Evolutionary conservation across 2,329 filamentous ascomycete genomes (phyloP).

Genomic region (Colletotrichum australisinense): DNA sequence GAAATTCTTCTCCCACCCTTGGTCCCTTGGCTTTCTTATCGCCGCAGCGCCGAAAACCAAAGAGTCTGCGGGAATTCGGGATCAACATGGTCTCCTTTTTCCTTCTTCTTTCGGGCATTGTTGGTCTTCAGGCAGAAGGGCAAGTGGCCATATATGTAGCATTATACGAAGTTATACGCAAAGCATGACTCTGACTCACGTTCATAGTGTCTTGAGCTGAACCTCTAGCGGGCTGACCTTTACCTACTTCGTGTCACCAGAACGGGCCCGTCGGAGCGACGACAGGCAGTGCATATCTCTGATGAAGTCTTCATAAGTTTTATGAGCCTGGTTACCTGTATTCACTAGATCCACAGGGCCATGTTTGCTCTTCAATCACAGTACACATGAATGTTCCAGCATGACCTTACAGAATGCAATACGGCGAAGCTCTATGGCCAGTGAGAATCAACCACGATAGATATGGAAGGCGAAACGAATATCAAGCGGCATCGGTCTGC

Average conservation of each 20-base stretch:
- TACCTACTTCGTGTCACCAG: no score
- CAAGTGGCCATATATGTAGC: neutral
- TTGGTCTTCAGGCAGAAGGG: neutral
- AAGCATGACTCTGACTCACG: neutral
- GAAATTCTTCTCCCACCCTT: neutral
- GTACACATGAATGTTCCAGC: no score
- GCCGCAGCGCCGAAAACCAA: neutral
- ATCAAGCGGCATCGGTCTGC: neutral
- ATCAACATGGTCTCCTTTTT: neutral
- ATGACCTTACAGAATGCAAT: neutral
- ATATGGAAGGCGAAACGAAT: neutral
- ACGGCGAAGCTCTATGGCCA: neutral
- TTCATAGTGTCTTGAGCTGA: neutral
- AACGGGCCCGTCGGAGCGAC: no score
- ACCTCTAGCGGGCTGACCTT: no score
- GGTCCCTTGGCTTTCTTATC: conserved; percentile 8
- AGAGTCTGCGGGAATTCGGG: conserved; percentile 15
- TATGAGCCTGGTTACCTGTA: no score
- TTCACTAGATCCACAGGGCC: no score
- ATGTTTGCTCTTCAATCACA: no score
- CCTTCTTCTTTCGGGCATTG: neutral
- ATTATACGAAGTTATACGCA: neutral
- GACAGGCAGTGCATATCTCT: no score
- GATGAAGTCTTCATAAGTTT: no score
- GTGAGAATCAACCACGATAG: neutral